Evolutionary conservation across 768 basidiomycete genomes (phyloP), one percentile per base, ranked within the genome.

Genomic region (Coprinopsis strossmayeri): DNA sequence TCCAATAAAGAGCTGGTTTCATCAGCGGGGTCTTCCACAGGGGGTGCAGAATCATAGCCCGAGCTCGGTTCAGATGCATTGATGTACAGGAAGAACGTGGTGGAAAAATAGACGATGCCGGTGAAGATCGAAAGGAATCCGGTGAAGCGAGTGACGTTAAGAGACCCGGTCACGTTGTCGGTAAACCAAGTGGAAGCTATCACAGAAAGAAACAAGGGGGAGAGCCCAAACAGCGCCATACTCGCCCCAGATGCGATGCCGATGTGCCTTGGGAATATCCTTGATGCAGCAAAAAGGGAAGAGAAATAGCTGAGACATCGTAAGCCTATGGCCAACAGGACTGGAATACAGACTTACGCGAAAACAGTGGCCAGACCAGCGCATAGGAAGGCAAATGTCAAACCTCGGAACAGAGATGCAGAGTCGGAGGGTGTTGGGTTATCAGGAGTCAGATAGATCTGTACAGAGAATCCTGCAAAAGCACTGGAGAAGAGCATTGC

Each of bases 181-280:
- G 76, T 79, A 62, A 90, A 90, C 59, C 70, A 79, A 13, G 49
- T 66, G 3, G 83, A 78, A 2, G 84, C 87, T 30, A 89, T 51
- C 20, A 75, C 50, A 18, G 87, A 83, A 5, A 90, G 72, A 55
- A 87, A 78, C 18, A 90, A 68, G 0, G 89, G 89, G 0, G 89
- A 91, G 27, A 90, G 72, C n/a, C 89, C 87, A 57, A 89, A 90
- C 20, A 89, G 65, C 2, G 86, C 78, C 72, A 81, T 81, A 58
- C 74, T 82, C 9, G 69, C 64, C 3, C 86, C 89, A 1, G 84
- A 73, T 10, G 85, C 79, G 21, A 81, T 62, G 17, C 86, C 86
- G 38, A 78, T 76, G 54, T 82, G 77, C 3, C 67, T 59, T 5
- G 85, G 82, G 52, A 90, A 90, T 35, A 68, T 71, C 64, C 79